Percentiles rank a stretch among this genome's conserved stretches.
phyloP scores from a whole-genome alignment of 2,329 filamentous ascomycete genomes.

The Huntiella abstrusa region DNA sequence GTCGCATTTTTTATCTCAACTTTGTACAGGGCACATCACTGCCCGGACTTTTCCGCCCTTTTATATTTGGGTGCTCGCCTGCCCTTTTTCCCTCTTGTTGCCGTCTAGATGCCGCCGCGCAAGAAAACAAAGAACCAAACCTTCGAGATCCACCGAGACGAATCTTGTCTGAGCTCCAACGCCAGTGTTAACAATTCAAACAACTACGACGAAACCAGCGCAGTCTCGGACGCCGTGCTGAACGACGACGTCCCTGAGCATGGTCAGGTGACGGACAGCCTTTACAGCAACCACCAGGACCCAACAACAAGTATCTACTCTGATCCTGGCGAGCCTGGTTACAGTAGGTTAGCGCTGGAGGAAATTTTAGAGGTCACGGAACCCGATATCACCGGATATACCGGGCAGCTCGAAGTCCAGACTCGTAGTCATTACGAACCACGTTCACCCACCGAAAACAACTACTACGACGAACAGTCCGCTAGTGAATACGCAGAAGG shows the following conservation, averaged over 20 bases:
- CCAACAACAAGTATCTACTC: slow-evolving; percentile 7
- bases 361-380: slow-evolving; percentile 9
- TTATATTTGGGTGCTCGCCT: too few species aligned
- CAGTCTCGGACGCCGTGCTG: background rate
- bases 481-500: background rate
- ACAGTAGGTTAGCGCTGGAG: slow-evolving; percentile 5
- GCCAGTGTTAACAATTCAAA: slow-evolving; percentile 5
- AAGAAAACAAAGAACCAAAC: slow-evolving; percentile 8
- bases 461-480: background rate
- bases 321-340: slow-evolving; percentile 7
- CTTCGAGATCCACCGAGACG: slow-evolving; percentile 11
- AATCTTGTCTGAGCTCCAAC: slow-evolving; percentile 11
- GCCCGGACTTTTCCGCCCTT: too few species aligned
- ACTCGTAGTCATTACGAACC: slow-evolving; percentile 1
- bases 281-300: slow-evolving; percentile 3
- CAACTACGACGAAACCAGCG: background rate
- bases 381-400: background rate
- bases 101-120: slow-evolving; percentile 10
- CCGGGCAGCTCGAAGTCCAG: background rate
- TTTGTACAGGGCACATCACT: too few species aligned
- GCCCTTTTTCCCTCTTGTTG: background rate
- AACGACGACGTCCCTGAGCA: background rate
- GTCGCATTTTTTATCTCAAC: too few species aligned
- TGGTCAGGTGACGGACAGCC: background rate
- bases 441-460: background rate